A percentile compares a stretch with the other conserved stretches of the same genome.
These are phyloP conservation scores for Penicillium sp. DNA, from an alignment of 2,329 filamentous ascomycete genomes.

Conservation along the genomic window DNA sequence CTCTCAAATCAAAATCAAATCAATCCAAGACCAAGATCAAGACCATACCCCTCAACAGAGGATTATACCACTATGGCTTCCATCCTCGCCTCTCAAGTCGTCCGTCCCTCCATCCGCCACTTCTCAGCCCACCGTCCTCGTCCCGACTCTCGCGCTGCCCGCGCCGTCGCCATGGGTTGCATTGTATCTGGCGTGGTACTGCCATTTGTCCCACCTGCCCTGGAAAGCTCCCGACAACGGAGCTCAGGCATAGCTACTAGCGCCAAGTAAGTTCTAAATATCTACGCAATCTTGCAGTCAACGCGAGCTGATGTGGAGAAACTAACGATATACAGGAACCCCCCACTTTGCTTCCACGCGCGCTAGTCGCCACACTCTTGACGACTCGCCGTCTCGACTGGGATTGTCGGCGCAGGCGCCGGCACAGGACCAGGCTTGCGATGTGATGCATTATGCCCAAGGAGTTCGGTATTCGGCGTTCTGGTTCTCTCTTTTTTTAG, in stretches of 20 bases:
- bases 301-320: constrained; percentile 3
- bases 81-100: constrained; percentile 22
- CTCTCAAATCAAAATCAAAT: neutral
- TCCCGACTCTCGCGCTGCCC: constrained; percentile 39
- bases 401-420: constrained; percentile 15
- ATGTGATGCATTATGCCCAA: constrained; percentile 14
- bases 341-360: constrained; percentile 44
- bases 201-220: constrained; percentile 47
- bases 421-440: neutral
- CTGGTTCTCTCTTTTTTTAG: neutral
- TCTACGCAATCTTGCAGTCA: neutral
- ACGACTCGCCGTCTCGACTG: neutral
- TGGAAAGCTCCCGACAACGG: constrained; percentile 45
- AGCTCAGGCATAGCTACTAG: constrained; percentile 38
- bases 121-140: constrained; percentile 45
- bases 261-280: constrained; percentile 33
- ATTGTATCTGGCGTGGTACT: constrained; percentile 44
- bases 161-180: constrained; percentile 42
- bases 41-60: neutral
- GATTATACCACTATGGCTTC: constrained; percentile 13
- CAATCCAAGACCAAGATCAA: neutral
- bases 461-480: constrained; percentile 19
- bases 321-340: constrained; percentile 28
- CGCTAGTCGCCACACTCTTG: constrained; percentile 23
- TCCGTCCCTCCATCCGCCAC: constrained; percentile 42